Evolutionary conservation across 1,139 yeast genomes (phyloP).

Genomic region (Geotrichum restrictum): DNA sequence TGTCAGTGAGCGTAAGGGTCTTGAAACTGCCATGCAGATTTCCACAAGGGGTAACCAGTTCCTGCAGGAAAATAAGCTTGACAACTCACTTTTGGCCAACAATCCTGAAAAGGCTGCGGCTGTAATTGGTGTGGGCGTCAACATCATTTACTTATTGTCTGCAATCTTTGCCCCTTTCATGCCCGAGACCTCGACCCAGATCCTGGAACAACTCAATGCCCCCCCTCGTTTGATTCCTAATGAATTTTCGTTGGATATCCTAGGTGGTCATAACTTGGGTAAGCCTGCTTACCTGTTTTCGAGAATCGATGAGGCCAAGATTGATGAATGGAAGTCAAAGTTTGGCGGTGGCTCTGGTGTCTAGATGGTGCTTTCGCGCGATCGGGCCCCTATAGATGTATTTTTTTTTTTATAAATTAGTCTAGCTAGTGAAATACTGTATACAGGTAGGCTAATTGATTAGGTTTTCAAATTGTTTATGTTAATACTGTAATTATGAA

Average conservation of each 20-base stretch:
- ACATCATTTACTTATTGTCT: slow-evolving; percentile 76
- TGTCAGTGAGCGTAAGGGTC: slow-evolving; percentile 71
- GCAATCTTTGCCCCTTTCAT: slow-evolving; percentile 81
- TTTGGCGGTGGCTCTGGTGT: slow-evolving; percentile 55
- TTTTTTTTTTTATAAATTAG: no score
- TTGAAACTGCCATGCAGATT: slow-evolving; percentile 85
- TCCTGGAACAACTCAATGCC: slow-evolving; percentile 74
- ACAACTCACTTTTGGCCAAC: slow-evolving; percentile 74
- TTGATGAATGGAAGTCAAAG: slow-evolving; percentile 79
- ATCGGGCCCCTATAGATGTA: no score
- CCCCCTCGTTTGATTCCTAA: slow-evolving; percentile 78
- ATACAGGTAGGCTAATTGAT: no score
- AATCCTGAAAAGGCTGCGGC: slow-evolving; percentile 82
- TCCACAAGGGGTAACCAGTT: slow-evolving; percentile 92
- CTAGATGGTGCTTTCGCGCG: no score
- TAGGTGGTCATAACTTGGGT: slow-evolving; percentile 82
- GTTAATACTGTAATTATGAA: no score
- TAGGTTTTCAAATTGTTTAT: no score
- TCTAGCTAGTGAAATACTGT: no score
- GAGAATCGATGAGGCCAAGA: slow-evolving; percentile 85
- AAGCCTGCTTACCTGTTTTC: slow-evolving; percentile 87
- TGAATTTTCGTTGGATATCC: slow-evolving; percentile 61
- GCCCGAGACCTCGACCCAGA: slow-evolving; percentile 75
- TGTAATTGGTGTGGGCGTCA: slow-evolving; percentile 86
- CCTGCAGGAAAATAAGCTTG: slow-evolving; percentile 92